Conservation (phyloP, 2,329 filamentous ascomycete genomes). For the Aureobasidium sp. region DNA sequence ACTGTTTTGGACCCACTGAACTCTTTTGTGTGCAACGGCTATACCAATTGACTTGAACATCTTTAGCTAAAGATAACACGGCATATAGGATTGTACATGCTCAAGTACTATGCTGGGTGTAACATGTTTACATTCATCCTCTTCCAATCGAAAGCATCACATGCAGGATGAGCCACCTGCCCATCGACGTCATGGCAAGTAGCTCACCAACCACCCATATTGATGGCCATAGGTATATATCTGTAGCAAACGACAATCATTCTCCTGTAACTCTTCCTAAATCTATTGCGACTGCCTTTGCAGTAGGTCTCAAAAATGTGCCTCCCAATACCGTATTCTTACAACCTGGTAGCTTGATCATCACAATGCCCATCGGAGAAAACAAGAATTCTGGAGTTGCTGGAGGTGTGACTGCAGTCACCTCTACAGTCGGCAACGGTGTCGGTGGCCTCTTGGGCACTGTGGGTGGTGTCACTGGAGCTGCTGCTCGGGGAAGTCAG, state of each 20-base stretch:
- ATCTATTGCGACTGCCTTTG: neutral
- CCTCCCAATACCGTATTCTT: neutral
- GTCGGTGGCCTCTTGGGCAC: conserved; percentile 49
- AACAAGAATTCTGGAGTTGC: conserved; percentile 39
- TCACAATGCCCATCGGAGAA: conserved; percentile 2
- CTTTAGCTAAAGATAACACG: neutral
- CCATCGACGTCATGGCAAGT: conserved; percentile 4
- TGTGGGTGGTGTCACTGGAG: conserved; percentile 46
- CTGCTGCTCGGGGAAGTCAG: conserved; percentile 33
- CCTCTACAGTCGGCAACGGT: conserved; percentile 49
- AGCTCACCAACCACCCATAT: conserved; percentile 5
- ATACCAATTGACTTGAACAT: neutral
- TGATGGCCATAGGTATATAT: neutral
- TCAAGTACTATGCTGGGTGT: neutral
- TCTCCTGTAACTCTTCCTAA: neutral
- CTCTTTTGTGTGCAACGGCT: neutral
- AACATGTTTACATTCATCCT: neutral
- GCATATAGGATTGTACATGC: neutral
- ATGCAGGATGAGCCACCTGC: conserved; percentile 2
- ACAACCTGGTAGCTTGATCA: neutral
- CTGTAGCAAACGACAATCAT: neutral
- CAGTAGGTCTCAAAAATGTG: neutral
- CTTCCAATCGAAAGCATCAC: neutral
- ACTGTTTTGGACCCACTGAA: neutral
- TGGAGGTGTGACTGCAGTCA: conserved; percentile 48